Evolutionary conservation across 1,284 basidiomycete genomes (phyloP).

Genomic region (Moesziomyces aphidis): DNA sequence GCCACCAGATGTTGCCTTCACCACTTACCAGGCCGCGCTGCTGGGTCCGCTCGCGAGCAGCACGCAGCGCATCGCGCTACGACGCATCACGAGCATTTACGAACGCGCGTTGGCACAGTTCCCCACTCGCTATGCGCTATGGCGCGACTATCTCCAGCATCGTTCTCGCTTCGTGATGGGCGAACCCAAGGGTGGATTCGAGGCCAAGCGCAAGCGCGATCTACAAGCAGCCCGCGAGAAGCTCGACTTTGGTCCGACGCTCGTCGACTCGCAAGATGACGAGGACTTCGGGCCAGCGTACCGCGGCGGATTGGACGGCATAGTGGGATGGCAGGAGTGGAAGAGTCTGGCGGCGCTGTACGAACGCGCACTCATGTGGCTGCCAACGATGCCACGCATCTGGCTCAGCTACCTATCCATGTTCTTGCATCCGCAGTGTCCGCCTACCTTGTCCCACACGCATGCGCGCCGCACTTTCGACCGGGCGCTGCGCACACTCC

Average conservation of each 20-base stretch:
- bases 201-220: conserved; percentile 67
- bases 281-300: conserved; percentile 81
- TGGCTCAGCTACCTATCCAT: conserved; percentile 94
- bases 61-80: conserved; percentile 79
- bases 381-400: conserved; percentile 90
- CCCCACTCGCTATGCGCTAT: conserved; percentile 90
- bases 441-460: conserved; percentile 82
- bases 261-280: conserved; percentile 53
- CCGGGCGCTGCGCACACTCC: conserved; percentile 90
- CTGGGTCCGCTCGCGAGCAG: conserved; percentile 76
- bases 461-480: conserved; percentile 95
- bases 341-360: conserved; percentile 85
- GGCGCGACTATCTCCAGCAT: conserved; percentile 89
- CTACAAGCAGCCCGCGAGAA: conserved; percentile 70
- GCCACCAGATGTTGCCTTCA: conserved; percentile 66
- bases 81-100: conserved; percentile 88
- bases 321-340: conserved; percentile 96
- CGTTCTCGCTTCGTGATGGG: conserved; percentile 90
- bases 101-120: conserved; percentile 91
- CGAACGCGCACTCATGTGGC: conserved; percentile 92
- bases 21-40: conserved; percentile 69
- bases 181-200: conserved; percentile 70
- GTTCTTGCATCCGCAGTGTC: conserved; percentile 90
- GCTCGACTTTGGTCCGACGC: conserved; percentile 72
- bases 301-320: conserved; percentile 85